Conservation (phyloP, 1,139 yeast genomes). For the Meyerozyma smithsonii region DNA sequence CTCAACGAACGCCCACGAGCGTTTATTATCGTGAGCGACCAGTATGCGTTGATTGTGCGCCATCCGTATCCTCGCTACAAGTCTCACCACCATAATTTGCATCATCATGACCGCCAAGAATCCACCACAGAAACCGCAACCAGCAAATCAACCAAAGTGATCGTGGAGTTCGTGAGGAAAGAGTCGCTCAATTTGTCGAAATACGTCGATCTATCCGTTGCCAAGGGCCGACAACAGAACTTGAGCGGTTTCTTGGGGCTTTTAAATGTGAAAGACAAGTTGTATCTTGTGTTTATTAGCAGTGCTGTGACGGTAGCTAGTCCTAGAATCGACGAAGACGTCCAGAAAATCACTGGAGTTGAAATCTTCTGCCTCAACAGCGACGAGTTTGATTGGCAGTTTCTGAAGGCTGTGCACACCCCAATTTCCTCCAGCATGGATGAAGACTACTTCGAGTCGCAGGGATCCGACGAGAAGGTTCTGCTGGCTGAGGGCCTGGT, state of each 20-base stretch:
- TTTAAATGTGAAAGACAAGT: constrained; percentile 47
- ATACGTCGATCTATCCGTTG: constrained; percentile 40
- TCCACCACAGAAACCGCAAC: constrained; percentile 12
- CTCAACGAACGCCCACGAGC: constrained; percentile 52
- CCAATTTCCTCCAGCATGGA: constrained; percentile 12
- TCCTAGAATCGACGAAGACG: constrained; percentile 49
- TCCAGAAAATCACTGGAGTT: constrained; percentile 51
- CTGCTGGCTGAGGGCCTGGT: constrained; percentile 48
- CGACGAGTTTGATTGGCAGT: constrained; percentile 42
- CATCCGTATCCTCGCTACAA: constrained; percentile 37
- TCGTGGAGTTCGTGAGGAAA: constrained; percentile 47
- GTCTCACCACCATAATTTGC: constrained; percentile 22
- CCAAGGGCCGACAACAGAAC: constrained; percentile 18
- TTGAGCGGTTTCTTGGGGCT: constrained; percentile 60
- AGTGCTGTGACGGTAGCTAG: constrained; percentile 54
- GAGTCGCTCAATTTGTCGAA: constrained; percentile 32
- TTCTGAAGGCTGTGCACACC: not conserved
- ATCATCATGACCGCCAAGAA: constrained; percentile 25
- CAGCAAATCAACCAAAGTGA: constrained; percentile 25
- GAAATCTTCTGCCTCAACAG: constrained; percentile 61
- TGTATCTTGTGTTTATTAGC: constrained; percentile 57
- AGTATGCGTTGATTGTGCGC: constrained; percentile 47
- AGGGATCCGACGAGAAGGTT: constrained; percentile 20
- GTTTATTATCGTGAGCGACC: constrained; percentile 45
- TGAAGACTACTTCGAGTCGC: constrained; percentile 16